A percentile compares a stretch with the other conserved stretches of the same genome.
Evolutionary conservation across 2,329 filamentous ascomycete genomes (phyloP).

Genomic region (Cadophora sp.): DNA sequence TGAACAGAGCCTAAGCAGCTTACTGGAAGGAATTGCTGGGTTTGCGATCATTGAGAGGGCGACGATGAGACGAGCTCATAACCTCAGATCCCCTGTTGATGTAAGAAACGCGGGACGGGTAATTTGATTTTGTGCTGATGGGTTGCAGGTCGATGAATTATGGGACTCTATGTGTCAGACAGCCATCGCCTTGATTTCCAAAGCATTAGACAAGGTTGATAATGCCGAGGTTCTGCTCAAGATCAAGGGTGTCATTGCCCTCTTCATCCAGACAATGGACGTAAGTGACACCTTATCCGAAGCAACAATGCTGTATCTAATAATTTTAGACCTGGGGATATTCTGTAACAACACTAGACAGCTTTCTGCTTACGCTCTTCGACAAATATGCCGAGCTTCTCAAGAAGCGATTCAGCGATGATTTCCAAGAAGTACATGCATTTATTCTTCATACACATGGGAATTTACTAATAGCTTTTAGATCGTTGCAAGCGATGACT

Average conservation of each 20-base stretch:
- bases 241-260: constrained; percentile 88
- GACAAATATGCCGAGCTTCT: constrained; percentile 92
- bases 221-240: constrained; percentile 92
- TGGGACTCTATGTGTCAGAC: constrained; percentile 98
- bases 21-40: constrained; percentile 92
- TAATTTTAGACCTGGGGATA: constrained; percentile 81
- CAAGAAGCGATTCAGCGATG: constrained; percentile 89
- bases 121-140: constrained; percentile 27
- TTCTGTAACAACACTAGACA: constrained; percentile 80
- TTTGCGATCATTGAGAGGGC: constrained; percentile 97
- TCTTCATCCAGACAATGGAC: constrained; percentile 99
- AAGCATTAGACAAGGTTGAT: constrained; percentile 77
- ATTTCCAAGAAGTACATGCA: constrained; percentile 81
- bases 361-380: constrained; percentile 86
- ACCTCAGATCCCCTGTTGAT: constrained; percentile 82
- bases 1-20: constrained; percentile 85
- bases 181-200: constrained; percentile 81
- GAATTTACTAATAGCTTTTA: constrained; percentile 41
- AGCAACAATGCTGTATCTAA: constrained; percentile 10
- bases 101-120: constrained; percentile 54
- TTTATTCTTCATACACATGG: neutral
- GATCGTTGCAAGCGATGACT: constrained; percentile 91
- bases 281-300: constrained; percentile 53
- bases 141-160: constrained; percentile 84
- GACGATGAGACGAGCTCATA: constrained; percentile 85